Conservation (phyloP, 768 basidiomycete species). For the Tulasnella sp. region DNA sequence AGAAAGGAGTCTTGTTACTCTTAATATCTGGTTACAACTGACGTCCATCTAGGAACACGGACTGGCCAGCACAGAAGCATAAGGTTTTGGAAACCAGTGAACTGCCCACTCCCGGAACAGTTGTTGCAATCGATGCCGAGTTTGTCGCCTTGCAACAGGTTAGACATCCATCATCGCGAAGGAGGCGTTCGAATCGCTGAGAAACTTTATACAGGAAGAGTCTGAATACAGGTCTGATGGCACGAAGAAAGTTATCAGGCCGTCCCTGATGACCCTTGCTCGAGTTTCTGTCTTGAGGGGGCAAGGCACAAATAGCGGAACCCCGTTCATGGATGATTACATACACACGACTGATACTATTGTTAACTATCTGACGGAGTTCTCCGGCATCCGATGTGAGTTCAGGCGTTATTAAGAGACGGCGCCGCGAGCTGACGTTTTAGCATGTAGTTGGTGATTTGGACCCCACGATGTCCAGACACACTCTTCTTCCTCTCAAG, state of each 20-base stretch:
- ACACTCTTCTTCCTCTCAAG: constrained; percentile 92
- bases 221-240: constrained; percentile 93
- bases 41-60: not conserved
- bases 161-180: constrained; percentile 17
- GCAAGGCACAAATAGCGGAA: constrained; percentile 68
- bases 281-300: constrained; percentile 93
- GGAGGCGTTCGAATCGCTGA: not conserved
- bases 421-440: not conserved
- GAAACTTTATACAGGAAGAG: constrained; percentile 63
- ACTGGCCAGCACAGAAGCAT: constrained; percentile 54
- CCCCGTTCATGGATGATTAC: constrained; percentile 97
- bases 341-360: constrained; percentile 95
- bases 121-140: constrained; percentile 95
- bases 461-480: constrained; percentile 72
- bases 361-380: constrained; percentile 95
- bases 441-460: constrained; percentile 76
- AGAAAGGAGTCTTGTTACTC: not conserved
- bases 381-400: constrained; percentile 90
- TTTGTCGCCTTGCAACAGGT: constrained; percentile 97
- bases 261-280: constrained; percentile 86
- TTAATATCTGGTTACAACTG: not conserved
- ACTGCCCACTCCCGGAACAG: constrained; percentile 75
- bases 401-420: constrained; percentile 20
- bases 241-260: constrained; percentile 85
- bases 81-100: constrained; percentile 67